A percentile compares a stretch with the other conserved stretches of the same genome.
phyloP scores from a whole-genome alignment of 2,329 filamentous ascomycete species.

The Colletotrichum tropicicola region DNA sequence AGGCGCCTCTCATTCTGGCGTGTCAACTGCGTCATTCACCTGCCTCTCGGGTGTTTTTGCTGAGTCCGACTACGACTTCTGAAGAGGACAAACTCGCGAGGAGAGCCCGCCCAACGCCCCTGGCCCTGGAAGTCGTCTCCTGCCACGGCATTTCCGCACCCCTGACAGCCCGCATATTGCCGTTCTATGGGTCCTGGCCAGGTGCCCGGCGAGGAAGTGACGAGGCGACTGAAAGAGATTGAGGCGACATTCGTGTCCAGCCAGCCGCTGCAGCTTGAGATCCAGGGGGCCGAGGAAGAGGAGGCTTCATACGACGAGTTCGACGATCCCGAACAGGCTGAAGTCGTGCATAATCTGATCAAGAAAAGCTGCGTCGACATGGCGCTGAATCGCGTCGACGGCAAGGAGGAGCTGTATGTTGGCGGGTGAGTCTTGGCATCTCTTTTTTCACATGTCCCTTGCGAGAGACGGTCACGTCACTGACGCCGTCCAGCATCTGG shows the following conservation, averaged over 20 bases:
- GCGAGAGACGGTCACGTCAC: not conserved
- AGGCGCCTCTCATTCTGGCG: no score
- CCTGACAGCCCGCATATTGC: not conserved
- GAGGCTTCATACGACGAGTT: not conserved
- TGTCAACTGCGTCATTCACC: not conserved
- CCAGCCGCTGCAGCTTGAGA: not conserved
- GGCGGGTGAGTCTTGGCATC: conserved; percentile 44
- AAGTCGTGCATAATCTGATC: conserved; percentile 21
- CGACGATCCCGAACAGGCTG: not conserved
- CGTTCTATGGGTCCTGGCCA: not conserved
- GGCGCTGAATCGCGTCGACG: conserved; percentile 53
- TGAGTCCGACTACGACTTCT: not conserved
- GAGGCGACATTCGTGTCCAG: not conserved
- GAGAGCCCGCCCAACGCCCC: no score
- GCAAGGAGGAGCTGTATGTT: conserved; percentile 50
- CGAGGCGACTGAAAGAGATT: not conserved
- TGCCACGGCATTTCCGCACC: not conserved
- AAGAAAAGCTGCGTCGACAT: conserved; percentile 45
- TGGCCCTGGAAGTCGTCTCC: not conserved
- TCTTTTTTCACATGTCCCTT: not conserved
- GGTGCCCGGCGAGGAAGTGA: not conserved
- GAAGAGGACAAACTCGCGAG: no score
- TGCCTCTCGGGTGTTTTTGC: not conserved
- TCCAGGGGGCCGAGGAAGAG: not conserved
- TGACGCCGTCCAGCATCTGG: conserved; percentile 70